Base-by-base conservation (phyloP, 768 basidiomycete species). In the Xerocomus brunneocitrinus region DNA sequence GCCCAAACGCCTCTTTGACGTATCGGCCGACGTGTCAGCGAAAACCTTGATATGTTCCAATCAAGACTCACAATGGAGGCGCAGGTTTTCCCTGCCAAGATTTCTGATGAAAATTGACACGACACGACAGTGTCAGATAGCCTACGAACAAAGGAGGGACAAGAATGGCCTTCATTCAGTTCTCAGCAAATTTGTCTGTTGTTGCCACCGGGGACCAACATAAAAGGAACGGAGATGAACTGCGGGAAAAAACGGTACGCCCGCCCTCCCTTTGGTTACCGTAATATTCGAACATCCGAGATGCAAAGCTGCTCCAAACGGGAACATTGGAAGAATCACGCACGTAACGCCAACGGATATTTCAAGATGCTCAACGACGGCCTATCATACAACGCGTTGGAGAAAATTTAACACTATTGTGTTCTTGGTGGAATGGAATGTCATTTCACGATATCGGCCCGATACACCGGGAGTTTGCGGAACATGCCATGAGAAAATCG, bases 1-100 rank as follows among this genome's bases (percentile, higher is more conserved):
- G 35, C 57, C 27, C 16, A 50, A 54, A 54, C 39, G 40, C 58
- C 57, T 59, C 14, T 39, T 47, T 36, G 34, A 36, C 45, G 27
- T 16, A 30, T 38, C 24, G 9, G n/a, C 24, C 14, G 22, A 45
- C 22, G 25, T 28, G n/a, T 42, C 47, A 46, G 28, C 24, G 1
- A 8, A 50, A 52, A 52, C 46, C n/a, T 49, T 32, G 50, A 39
- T 49, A 40, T 30, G 36, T 28, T 24, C 27, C 10, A 16, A 58
- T 38, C 45, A 38, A 27, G n/a, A 24, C 24, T 32, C 34, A 47
- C 49, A 25, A 53, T 22, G 31, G 31, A 30, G 6, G 13, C 7
- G 8, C 25, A 27, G 30, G n/a, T 13, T 12, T 36, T 36, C 28
- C 55, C 8, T 30, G 38, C 28, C 30, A 42, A 36, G n/a, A 16